These are phyloP conservation scores for Ceratonia siliqua DNA, from an alignment of 306 rosid species.

Conservation along the genomic window DNA sequence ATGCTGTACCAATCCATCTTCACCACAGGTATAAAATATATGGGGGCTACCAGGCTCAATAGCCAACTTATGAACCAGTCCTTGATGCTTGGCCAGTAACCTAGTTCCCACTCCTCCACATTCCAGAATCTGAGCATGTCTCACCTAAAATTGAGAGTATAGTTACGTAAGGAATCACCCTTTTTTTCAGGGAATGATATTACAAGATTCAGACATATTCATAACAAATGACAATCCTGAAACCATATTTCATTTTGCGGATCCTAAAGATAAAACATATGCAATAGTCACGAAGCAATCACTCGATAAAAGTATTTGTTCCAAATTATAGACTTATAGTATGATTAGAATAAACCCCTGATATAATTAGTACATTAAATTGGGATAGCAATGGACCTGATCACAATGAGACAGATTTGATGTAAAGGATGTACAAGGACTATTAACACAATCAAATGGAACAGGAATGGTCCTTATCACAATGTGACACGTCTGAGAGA, in stretches of 20 bases:
- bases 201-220: neutral
- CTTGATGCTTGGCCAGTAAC: constrained; percentile 63
- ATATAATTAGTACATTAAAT: neutral
- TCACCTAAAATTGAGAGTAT: constrained; percentile 63
- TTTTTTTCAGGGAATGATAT: constrained; percentile 9
- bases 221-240: neutral
- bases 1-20: constrained; percentile 93
- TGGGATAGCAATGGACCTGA: neutral
- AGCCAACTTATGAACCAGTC: constrained; percentile 92
- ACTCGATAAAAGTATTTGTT: neutral
- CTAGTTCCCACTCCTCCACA: constrained; percentile 56
- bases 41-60: constrained; percentile 96
- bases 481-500: neutral
- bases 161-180: constrained; percentile 20
- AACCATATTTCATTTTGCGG: neutral
- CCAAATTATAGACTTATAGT: no score
- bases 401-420: neutral
- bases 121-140: constrained; percentile 70
- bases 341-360: neutral
- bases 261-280: neutral
- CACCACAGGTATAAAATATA: constrained; percentile 89
- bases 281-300: neutral
- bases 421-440: neutral
- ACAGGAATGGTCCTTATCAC: neutral
- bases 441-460: neutral